Conservation (phyloP, 495 filamentous ascomycete genomes). For the Aspergillus funiculosus region DNA sequence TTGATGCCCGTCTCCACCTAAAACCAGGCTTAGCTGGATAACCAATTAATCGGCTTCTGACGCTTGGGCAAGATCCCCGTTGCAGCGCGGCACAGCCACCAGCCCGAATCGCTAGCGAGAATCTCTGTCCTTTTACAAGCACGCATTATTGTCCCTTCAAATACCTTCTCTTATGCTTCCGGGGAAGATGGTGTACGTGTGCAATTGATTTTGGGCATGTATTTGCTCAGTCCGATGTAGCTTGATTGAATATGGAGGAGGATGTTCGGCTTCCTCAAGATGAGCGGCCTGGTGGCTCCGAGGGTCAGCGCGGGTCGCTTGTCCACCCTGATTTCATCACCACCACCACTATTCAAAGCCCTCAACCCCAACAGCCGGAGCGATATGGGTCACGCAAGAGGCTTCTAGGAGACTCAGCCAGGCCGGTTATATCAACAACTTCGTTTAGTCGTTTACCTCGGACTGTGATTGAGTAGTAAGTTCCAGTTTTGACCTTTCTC, state of each 20-base stretch:
- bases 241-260: constrained; percentile 26
- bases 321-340: constrained; percentile 5
- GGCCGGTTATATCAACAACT: constrained; percentile 8
- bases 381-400: constrained; percentile 1
- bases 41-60: constrained; percentile 9
- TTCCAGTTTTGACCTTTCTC: constrained; percentile 2
- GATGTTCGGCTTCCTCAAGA: constrained; percentile 18
- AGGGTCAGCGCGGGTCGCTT: constrained; percentile 11
- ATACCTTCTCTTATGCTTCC: constrained; percentile 3
- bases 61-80: constrained; percentile 15
- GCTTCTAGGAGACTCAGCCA: background rate
- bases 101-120: constrained; percentile 9
- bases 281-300: constrained; percentile 14
- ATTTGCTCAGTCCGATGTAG: constrained; percentile 18
- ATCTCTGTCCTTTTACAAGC: background rate
- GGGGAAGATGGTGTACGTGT: constrained; percentile 11
- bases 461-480: constrained; percentile 28
- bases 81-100: constrained; percentile 22
- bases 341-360: constrained; percentile 7
- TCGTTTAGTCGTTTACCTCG: constrained; percentile 27
- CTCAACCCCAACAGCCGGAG: constrained; percentile 3
- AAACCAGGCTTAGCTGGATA: constrained; percentile 1
- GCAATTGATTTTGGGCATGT: constrained; percentile 18
- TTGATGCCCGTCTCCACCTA: background rate
- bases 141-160: background rate